Percentiles rank a stretch among this genome's conserved stretches.
Evolutionary conservation across 305 asterid genomes (phyloP).

Genomic region (Nicotiana rustica): DNA sequence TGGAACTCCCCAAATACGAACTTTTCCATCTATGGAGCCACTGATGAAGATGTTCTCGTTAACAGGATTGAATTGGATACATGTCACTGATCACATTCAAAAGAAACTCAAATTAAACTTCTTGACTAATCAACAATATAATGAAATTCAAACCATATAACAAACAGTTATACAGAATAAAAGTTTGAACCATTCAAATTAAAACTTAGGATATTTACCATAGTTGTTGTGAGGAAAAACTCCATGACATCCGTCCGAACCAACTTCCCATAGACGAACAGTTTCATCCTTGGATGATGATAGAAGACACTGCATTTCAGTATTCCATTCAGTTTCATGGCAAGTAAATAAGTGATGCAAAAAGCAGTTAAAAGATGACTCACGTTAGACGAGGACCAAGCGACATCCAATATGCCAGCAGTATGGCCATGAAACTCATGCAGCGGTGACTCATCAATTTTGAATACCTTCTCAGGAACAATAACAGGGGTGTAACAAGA

Average conservation of each 20-base stretch:
- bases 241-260: slow-evolving; percentile 60
- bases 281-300: slow-evolving; percentile 79
- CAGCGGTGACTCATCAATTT: slow-evolving; percentile 60
- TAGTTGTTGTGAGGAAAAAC: slow-evolving; percentile 73
- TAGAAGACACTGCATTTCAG: slow-evolving; percentile 69
- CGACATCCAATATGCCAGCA: slow-evolving; percentile 65
- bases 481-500: slow-evolving; percentile 44
- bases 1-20: slow-evolving; percentile 74
- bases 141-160: neutral
- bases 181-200: neutral
- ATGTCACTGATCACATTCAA: slow-evolving; percentile 63
- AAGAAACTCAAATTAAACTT: slow-evolving; percentile 1
- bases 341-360: neutral
- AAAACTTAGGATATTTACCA: slow-evolving; percentile 52
- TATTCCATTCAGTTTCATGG: slow-evolving; percentile 3
- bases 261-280: slow-evolving; percentile 73
- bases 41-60: slow-evolving; percentile 76
- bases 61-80: slow-evolving; percentile 81
- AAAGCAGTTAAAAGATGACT: slow-evolving; percentile 38
- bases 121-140: neutral
- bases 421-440: slow-evolving; percentile 66
- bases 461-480: slow-evolving; percentile 69
- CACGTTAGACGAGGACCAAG: slow-evolving; percentile 91
- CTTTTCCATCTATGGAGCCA: slow-evolving; percentile 88
- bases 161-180: neutral